Base-by-base conservation (phyloP, 129 eudicot genomes). In the Centrapalus pauciflorus region DNA sequence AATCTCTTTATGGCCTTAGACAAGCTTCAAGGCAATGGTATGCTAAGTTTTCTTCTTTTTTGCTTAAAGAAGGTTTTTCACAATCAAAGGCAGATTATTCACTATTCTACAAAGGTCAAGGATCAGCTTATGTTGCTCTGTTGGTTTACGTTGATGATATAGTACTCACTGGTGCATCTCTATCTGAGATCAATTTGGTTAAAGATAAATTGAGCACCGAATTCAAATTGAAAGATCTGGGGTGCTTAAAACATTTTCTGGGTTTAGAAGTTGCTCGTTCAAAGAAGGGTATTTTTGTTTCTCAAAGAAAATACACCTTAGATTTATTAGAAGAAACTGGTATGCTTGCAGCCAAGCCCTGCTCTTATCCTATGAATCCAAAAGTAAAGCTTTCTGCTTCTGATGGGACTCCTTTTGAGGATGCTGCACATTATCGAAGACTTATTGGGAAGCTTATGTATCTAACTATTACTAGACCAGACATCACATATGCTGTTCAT, bases 381-480 rank as follows among this genome's bases (percentile, higher is more conserved):
- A 23, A 26, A 21, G 19, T 25, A 1, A 7, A 16, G 7, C 9
- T 11, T 4, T 4, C 21, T 4, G 13, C 0, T 7, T 23, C 3
- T 32, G 4, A 70, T 17, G 66, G 52, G 0, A 17, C 3, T 29
- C 27, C 17, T 9, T 16, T 69, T 1, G 11, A 62, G 28, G 55
- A 55, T 55, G 24, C 35, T 9, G 3, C 32, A 2, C 4, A 3
- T 2, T 70, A 70, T 19, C 32, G 55, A 55, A 0, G 35, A 33
- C 14, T 70, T 19, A 13, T 57, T 34, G 75, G 75, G 0, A 70
- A 70, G 7, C 37, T 70, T 1, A 35, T 52, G 45, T 70, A 52
- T 38, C 7, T 55, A 0, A 56, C 66, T 3, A 20, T 52, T 9
- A 51, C 75, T 1, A 35, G 75, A 33, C 66, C 75, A 0, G 55